Evolutionary conservation across 1,284 basidiomycete genomes (phyloP).

Genomic region (Sporisorium scitamineum): DNA sequence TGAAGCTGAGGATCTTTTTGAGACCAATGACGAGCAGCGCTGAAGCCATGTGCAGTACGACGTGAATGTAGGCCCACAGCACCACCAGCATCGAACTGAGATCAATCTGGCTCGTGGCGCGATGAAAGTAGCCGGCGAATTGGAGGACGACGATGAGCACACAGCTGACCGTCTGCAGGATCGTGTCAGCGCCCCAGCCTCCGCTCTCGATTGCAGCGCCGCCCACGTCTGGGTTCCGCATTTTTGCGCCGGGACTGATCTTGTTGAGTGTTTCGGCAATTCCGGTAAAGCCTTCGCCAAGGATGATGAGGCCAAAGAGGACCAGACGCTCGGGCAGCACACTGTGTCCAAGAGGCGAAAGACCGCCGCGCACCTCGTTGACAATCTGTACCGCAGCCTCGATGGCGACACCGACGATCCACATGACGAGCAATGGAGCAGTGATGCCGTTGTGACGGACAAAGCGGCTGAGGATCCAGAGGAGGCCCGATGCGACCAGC

Average conservation of each 20-base stretch:
- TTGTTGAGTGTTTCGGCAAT: constrained; percentile 41
- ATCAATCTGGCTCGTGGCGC: constrained; percentile 32
- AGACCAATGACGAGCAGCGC: constrained; percentile 46
- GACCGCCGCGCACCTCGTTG: constrained; percentile 29
- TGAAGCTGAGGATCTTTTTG: constrained; percentile 43
- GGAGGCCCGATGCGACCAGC: constrained; percentile 24
- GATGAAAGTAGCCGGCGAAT: constrained; percentile 46
- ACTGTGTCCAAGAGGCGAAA: constrained; percentile 23
- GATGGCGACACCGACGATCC: constrained; percentile 36
- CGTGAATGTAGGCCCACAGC: constrained; percentile 43
- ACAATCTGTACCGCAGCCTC: constrained; percentile 27
- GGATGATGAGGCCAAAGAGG: constrained; percentile 46
- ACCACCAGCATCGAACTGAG: constrained; percentile 22
- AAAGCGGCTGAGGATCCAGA: constrained; percentile 44
- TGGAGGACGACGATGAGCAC: constrained; percentile 46
- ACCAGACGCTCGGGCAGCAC: constrained; percentile 40
- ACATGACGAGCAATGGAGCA: constrained; percentile 38
- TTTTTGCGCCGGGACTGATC: constrained; percentile 43
- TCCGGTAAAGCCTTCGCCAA: constrained; percentile 49
- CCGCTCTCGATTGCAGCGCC: constrained; percentile 30
- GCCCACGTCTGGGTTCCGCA: constrained; percentile 2
- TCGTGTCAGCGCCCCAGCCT: constrained; percentile 41
- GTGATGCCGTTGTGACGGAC: constrained; percentile 15
- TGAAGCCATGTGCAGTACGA: constrained; percentile 44
- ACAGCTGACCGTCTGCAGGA: constrained; percentile 32